These are phyloP conservation scores for Lipomyces oligophaga DNA, from an alignment of 805 yeast species.

Conservation along the genomic window DNA sequence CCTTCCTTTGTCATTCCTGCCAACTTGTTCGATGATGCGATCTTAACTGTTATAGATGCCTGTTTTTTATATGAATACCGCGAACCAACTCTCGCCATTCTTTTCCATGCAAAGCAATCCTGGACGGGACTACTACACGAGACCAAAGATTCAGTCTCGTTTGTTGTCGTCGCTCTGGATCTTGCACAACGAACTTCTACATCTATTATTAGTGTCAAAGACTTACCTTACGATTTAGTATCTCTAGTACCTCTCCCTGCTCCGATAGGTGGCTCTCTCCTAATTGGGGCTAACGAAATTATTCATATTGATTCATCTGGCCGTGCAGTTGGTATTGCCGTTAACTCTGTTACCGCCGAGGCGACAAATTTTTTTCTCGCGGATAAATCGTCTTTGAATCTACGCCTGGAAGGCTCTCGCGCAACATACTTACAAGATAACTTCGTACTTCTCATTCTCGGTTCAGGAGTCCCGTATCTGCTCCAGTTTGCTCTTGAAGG, in stretches of 20 bases:
- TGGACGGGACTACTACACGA: slow-evolving; percentile 76
- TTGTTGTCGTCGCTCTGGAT: slow-evolving; percentile 67
- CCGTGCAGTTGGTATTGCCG: slow-evolving; percentile 56
- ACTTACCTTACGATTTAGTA: slow-evolving; percentile 72
- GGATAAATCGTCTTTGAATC: slow-evolving; percentile 50
- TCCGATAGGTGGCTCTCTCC: slow-evolving; percentile 66
- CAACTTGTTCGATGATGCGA: slow-evolving; percentile 51
- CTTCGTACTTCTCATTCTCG: slow-evolving; percentile 43
- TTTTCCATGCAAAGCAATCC: slow-evolving; percentile 55
- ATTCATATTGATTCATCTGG: slow-evolving; percentile 80
- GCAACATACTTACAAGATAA: slow-evolving; percentile 39
- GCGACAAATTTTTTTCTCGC: slow-evolving; percentile 42
- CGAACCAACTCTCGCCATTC: slow-evolving; percentile 75
- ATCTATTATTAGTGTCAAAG: slow-evolving; percentile 58
- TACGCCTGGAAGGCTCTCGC: slow-evolving; percentile 54
- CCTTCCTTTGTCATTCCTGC: slow-evolving; percentile 57
- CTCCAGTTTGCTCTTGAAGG: slow-evolving; percentile 42
- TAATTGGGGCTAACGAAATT: slow-evolving; percentile 71
- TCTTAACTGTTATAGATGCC: slow-evolving; percentile 64
- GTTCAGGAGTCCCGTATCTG: slow-evolving; percentile 45
- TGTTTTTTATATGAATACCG: slow-evolving; percentile 69
- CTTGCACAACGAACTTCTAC: slow-evolving; percentile 55
- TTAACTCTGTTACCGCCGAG: slow-evolving; percentile 51
- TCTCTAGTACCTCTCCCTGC: slow-evolving; percentile 57
- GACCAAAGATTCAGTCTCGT: slow-evolving; percentile 58